Base-by-base conservation (phyloP, 345 rosid genomes). In the Jatropha curcas region DNA sequence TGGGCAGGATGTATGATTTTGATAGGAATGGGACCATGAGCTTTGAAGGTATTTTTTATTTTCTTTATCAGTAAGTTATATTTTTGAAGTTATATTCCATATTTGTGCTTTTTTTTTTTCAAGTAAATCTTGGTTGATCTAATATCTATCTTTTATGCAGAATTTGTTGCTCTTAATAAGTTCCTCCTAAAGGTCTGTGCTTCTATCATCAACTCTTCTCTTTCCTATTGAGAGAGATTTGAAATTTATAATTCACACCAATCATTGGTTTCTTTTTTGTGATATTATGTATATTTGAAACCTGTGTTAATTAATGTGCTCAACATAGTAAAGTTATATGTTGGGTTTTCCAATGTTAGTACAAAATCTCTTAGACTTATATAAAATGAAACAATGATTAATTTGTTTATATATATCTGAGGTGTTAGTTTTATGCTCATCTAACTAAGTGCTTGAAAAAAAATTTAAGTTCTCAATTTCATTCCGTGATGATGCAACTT, bases 1-100 rank as follows among this genome's bases (percentile, higher is more conserved):
- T n/a, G n/a, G n/a, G n/a, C 80, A 89, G 94, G 86, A 89, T 89
- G 89, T 85, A 86, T 70, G 94, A 89, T 84, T 88, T 82, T 70
- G 94, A 89, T 69, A 77, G 80, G 65, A 89, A 84, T 65, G 92
- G 94, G 30, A 89, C 87, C 20, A 86, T 89, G 94, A 87, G 86
- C 80, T 89, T 84, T 68, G 82, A 78, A 64, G 94, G 94, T 86
- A 61, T 70, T 19, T 28, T 64, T 72, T 39, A 46, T 41, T 24
- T 1, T 55, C 45, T 50, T 10, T 48, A 48, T 14, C 4, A n/a
- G 34, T 45, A 10, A 45, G n/a, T n/a, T n/a, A n/a, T n/a, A n/a
- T n/a, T n/a, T 7, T 13, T 46, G 13, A 13, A 1, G 17, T 19
- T 16, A 3, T 6, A 28, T 48, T 67, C 19, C 16, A 11, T 30